Conservation (phyloP, 306 rosid genomes). For the Cucurbita pepo region DNA sequence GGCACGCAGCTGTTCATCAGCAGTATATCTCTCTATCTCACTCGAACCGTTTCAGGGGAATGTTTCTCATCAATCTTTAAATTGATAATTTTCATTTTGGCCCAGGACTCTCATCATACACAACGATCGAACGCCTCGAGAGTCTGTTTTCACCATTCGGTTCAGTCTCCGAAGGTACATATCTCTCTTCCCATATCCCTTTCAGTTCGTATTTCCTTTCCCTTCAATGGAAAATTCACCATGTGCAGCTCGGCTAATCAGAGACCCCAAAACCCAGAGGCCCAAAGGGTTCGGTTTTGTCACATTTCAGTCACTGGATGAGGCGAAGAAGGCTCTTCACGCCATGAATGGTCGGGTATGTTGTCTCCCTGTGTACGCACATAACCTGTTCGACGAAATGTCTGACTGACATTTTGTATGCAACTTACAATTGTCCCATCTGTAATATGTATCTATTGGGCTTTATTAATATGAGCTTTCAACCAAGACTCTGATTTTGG, state of each 20-base stretch:
- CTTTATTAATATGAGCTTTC: background rate
- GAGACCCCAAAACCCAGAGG: constrained; percentile 37
- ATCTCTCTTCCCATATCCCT: background rate
- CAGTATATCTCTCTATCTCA: constrained; percentile 23
- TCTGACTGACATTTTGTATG: background rate
- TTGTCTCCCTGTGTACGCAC: background rate
- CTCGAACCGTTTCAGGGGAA: background rate
- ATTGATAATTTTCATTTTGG: background rate
- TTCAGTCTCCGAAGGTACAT: constrained; percentile 31
- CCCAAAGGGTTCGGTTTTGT: constrained; percentile 90
- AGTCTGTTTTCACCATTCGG: constrained; percentile 56
- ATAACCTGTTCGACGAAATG: background rate
- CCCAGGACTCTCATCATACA: constrained; percentile 52
- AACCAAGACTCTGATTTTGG: background rate
- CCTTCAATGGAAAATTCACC: background rate
- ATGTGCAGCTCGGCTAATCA: constrained; percentile 28
- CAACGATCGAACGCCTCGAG: constrained; percentile 26
- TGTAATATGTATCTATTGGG: background rate
- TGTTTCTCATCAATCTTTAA: background rate
- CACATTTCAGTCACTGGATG: constrained; percentile 31
- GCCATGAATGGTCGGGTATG: constrained; percentile 78
- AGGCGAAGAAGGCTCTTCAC: constrained; percentile 54
- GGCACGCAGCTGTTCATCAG: constrained; percentile 34
- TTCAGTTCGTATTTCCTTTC: background rate
- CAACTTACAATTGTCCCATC: background rate